These are phyloP conservation scores for Neurospora sp. DNA, from an alignment of 495 filamentous ascomycete genomes.

Conservation along the genomic window DNA sequence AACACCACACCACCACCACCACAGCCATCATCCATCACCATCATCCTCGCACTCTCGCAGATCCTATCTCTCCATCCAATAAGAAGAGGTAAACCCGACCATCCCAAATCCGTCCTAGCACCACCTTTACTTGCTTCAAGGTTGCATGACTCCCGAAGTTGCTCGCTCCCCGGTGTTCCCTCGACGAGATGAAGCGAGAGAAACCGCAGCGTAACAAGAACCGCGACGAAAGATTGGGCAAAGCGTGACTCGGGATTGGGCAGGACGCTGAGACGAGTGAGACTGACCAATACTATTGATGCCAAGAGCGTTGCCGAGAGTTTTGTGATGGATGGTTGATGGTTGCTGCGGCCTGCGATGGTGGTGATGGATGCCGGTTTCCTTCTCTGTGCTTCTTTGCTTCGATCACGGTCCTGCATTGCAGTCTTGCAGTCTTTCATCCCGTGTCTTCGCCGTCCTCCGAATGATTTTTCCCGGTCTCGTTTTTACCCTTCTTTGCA, in stretches of 20 bases:
- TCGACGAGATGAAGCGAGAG: neutral
- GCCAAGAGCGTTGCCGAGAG: neutral
- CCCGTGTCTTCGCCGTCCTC: neutral
- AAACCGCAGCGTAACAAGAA: neutral
- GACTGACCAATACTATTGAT: neutral
- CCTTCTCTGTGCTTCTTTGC: neutral
- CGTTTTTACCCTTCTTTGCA: neutral
- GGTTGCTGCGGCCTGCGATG: too few relatives aligned
- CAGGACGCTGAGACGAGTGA: neutral
- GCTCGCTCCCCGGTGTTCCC: neutral
- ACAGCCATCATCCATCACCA: neutral
- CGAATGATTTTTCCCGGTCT: neutral
- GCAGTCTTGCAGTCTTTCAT: neutral
- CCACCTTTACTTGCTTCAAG: neutral
- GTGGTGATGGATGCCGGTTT: neutral
- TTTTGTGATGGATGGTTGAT: too few relatives aligned
- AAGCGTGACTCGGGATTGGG: neutral
- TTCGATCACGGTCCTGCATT: neutral
- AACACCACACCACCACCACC: neutral
- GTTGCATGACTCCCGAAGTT: neutral
- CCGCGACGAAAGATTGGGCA: neutral
- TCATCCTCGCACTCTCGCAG: neutral
- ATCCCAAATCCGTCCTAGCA: neutral
- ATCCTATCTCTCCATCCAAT: neutral
- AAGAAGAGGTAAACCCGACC: neutral